A percentile compares a stretch with the other conserved stretches of the same genome.
These are phyloP conservation scores for Acacia pycnantha DNA, from an alignment of 331 rosid species.

Conservation along the genomic window DNA sequence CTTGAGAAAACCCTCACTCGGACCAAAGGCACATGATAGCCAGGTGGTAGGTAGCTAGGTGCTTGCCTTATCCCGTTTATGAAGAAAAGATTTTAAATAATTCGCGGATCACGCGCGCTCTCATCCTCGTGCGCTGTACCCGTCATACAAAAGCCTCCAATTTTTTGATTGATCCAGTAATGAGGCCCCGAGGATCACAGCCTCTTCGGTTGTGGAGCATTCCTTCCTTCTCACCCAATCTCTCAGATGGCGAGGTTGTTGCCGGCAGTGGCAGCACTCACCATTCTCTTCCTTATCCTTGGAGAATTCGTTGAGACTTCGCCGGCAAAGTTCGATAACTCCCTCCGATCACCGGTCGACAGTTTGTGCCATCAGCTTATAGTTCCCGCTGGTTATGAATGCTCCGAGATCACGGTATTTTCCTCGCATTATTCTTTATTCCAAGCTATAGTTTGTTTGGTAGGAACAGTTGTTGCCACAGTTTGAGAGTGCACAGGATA, in stretches of 20 bases:
- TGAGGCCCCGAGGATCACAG: not conserved
- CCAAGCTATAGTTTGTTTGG: not conserved
- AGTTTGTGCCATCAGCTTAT: constrained; percentile 64
- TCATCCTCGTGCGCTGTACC: not conserved
- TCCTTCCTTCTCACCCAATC: constrained; percentile 7
- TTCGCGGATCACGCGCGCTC: not conserved
- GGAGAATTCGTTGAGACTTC: constrained; percentile 25
- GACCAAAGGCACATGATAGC: not conserved
- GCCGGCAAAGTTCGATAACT: constrained; percentile 21
- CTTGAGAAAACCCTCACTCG: not conserved
- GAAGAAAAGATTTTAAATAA: not conserved
- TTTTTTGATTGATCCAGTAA: not conserved
- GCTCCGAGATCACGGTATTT: constrained; percentile 69
- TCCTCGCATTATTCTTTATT: not conserved
- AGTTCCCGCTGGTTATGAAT: constrained; percentile 68
- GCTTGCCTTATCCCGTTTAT: not conserved
- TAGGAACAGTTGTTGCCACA: not conserved
- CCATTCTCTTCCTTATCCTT: constrained; percentile 35
- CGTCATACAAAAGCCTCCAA: not conserved
- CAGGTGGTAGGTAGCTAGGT: not conserved
- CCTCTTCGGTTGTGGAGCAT: not conserved
- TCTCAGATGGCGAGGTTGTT: constrained; percentile 31
- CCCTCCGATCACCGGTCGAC: constrained; percentile 7
- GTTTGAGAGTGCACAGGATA: not conserved
- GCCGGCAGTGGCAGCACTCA: constrained; percentile 6